A percentile compares a stretch with the other conserved stretches of the same genome.
Conservation (phyloP, 805 yeast species). For the Yueomyces sinensis region DNA sequence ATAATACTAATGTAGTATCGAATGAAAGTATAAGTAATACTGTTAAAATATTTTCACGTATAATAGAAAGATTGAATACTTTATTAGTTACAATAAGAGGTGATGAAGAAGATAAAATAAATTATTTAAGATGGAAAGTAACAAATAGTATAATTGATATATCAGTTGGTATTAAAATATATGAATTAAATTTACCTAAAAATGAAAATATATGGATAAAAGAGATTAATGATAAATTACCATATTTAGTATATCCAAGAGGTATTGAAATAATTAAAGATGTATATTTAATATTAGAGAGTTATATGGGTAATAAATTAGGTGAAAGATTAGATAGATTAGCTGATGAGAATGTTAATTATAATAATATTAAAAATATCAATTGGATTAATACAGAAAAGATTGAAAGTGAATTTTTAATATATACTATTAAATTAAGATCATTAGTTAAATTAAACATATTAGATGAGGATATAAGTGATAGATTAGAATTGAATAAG, state of each 20-base stretch:
- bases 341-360: conserved; percentile 17
- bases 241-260: conserved; percentile 6
- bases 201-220: conserved; percentile 12
- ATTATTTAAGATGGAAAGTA: conserved; percentile 8
- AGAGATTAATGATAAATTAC: conserved; percentile 7
- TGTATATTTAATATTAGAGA: conserved; percentile 17
- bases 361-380: conserved; percentile 7
- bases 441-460: conserved; percentile 15
- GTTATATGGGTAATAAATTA: conserved; percentile 11
- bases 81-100: conserved; percentile 1
- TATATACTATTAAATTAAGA: conserved; percentile 19
- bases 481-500: conserved; percentile 15
- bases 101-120: not conserved
- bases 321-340: conserved; percentile 12
- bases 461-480: conserved; percentile 4
- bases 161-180: conserved; percentile 14
- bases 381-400: conserved; percentile 2
- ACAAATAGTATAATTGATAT: conserved; percentile 15
- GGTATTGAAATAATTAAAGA: conserved; percentile 5
- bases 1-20: not conserved
- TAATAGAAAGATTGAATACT: conserved; percentile 9
- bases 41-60: not conserved
- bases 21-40: not conserved
- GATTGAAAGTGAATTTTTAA: conserved; percentile 12
- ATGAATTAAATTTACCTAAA: conserved; percentile 17